These are phyloP conservation scores for Artemisia annua DNA, from an alignment of 129 eudicot species.

Conservation along the genomic window DNA sequence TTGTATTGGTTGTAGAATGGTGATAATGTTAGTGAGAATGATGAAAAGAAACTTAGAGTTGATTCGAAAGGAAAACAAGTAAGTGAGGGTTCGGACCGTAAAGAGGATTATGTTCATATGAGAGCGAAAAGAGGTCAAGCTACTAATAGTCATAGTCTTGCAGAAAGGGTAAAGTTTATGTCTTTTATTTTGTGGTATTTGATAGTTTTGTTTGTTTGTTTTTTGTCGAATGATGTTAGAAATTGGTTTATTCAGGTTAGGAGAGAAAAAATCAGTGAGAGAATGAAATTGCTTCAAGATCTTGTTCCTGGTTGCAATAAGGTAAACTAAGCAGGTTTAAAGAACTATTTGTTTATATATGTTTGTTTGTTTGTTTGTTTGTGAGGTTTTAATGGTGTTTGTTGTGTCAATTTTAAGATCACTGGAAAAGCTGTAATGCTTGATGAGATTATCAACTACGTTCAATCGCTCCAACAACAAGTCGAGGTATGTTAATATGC, in stretches of 20 bases:
- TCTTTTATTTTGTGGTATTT: not conserved
- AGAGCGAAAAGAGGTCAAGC: slow-evolving; percentile 98
- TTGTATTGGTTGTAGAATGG: slow-evolving; percentile 42
- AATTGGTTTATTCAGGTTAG: slow-evolving; percentile 56
- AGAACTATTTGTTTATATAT: not conserved
- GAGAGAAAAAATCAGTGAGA: slow-evolving; percentile 96
- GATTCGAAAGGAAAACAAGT: slow-evolving; percentile 59
- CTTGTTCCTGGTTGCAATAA: slow-evolving; percentile 98
- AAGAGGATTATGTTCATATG: slow-evolving; percentile 78
- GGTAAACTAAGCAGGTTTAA: slow-evolving; percentile 35
- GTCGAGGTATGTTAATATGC: slow-evolving; percentile 64
- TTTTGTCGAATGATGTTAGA: slow-evolving; percentile 15
- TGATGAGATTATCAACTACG: slow-evolving; percentile 93
- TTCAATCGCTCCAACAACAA: slow-evolving; percentile 90
- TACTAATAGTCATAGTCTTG: slow-evolving; percentile 94
- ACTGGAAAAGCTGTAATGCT: slow-evolving; percentile 97
- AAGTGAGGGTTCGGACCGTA: slow-evolving; percentile 57
- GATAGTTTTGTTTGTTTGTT: too few relatives aligned
- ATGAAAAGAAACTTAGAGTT: slow-evolving; percentile 50
- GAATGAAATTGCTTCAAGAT: slow-evolving; percentile 95
- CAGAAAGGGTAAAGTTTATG: slow-evolving; percentile 60
- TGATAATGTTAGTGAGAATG: slow-evolving; percentile 41
- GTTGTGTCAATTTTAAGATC: slow-evolving; percentile 41
- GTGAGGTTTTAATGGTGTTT: not conserved
- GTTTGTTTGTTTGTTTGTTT: not conserved